These are phyloP conservation scores for Venturia aucupariae DNA, from an alignment of 2,329 filamentous ascomycete species.

Conservation along the genomic window DNA sequence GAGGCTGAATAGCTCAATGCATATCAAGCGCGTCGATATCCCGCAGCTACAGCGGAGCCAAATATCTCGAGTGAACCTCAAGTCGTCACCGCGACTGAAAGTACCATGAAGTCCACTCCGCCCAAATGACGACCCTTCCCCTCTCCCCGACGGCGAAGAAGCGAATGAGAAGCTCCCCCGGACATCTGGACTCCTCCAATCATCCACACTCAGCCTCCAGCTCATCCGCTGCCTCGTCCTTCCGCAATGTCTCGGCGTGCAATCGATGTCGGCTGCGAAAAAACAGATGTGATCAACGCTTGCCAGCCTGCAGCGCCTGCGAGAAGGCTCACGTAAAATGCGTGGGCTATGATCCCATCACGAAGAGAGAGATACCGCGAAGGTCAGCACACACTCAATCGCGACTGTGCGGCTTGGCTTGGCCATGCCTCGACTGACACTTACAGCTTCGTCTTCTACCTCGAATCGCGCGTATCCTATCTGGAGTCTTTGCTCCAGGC, in stretches of 20 bases:
- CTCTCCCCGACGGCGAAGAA: constrained; percentile 6
- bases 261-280: constrained; percentile 87
- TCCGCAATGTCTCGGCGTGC: constrained; percentile 69
- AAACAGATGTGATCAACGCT: constrained; percentile 87
- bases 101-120: neutral
- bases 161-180: constrained; percentile 1
- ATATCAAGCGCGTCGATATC: neutral
- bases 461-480: constrained; percentile 77
- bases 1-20: neutral
- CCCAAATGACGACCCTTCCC: constrained; percentile 1
- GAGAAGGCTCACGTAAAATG: constrained; percentile 88
- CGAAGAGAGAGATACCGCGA: constrained; percentile 87
- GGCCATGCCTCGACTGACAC: neutral
- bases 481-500: constrained; percentile 66
- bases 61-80: neutral
- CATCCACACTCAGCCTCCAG: neutral
- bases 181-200: neutral
- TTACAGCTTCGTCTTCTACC: constrained; percentile 80
- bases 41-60: neutral
- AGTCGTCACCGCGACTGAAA: neutral
- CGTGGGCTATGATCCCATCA: constrained; percentile 93
- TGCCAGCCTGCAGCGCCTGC: constrained; percentile 84
- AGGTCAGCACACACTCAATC: constrained; percentile 34
- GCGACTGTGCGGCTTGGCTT: neutral
- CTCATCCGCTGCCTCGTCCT: constrained; percentile 25